Conservation (phyloP, 345 rosid genomes). For the Bruguiera gymnorhiza region DNA sequence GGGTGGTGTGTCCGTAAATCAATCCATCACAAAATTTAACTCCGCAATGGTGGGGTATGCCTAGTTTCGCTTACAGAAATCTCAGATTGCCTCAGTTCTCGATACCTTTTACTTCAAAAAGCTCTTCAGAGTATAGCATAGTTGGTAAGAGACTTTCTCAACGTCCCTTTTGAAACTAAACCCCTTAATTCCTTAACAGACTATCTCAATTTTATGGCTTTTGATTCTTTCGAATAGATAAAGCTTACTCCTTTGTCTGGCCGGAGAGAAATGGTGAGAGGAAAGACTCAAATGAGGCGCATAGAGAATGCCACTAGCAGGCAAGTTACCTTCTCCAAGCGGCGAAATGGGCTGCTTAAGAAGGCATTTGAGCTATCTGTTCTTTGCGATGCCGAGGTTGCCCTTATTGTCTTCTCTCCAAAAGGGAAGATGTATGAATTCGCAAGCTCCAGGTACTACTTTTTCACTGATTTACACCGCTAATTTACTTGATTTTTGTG, state of each 20-base stretch:
- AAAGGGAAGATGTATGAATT: conserved; percentile 47
- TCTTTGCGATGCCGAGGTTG: conserved; percentile 38
- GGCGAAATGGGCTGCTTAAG: conserved; percentile 32
- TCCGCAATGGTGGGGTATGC: conserved; percentile 6
- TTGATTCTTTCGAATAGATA: neutral
- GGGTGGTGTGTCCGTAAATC: no score
- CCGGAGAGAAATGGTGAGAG: conserved; percentile 37
- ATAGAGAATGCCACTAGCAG: conserved; percentile 49
- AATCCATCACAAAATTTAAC: no score
- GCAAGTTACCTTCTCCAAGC: conserved; percentile 46
- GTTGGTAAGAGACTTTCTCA: neutral
- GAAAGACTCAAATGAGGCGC: conserved; percentile 48
- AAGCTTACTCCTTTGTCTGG: neutral
- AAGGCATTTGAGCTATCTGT: conserved; percentile 35
- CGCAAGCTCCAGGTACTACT: conserved; percentile 29
- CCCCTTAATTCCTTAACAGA: neutral
- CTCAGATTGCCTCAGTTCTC: neutral
- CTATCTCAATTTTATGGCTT: neutral
- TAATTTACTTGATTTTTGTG: no score
- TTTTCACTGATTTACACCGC: no score
- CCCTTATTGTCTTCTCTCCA: conserved; percentile 41
- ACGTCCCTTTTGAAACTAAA: neutral
- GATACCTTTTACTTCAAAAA: neutral
- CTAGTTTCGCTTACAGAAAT: neutral
- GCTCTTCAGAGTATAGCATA: neutral